Conservation (phyloP, 805 yeast genomes). For the Suhomyces faveliae region DNA sequence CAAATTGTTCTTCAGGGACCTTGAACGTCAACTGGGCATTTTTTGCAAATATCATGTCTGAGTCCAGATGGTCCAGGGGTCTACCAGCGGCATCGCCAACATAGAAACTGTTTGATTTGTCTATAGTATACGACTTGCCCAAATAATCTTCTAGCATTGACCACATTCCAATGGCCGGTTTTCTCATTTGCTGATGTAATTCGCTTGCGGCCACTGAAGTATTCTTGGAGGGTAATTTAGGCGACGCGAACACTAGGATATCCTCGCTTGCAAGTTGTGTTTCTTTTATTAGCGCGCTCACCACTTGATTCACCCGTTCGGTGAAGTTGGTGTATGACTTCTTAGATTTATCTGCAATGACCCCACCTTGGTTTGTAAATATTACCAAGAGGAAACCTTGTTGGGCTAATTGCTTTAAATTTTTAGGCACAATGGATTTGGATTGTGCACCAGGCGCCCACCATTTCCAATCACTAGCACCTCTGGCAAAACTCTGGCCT, state of each 20-base stretch:
- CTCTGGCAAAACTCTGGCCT: slow-evolving; percentile 55
- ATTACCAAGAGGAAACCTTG: slow-evolving; percentile 52
- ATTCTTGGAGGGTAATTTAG: slow-evolving; percentile 46
- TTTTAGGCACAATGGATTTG: slow-evolving; percentile 19
- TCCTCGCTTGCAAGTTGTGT: slow-evolving; percentile 15
- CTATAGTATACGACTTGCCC: slow-evolving; percentile 28
- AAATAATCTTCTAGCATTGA: slow-evolving; percentile 46
- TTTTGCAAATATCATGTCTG: slow-evolving; percentile 66
- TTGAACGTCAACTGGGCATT: slow-evolving; percentile 52
- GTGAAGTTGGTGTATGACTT: slow-evolving; percentile 43
- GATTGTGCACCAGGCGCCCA: slow-evolving; percentile 22
- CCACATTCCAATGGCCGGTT: slow-evolving; percentile 84
- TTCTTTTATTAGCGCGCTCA: slow-evolving; percentile 19
- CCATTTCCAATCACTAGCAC: slow-evolving; percentile 73
- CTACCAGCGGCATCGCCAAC: slow-evolving; percentile 99
- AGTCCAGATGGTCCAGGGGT: slow-evolving; percentile 69
- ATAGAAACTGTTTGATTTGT: slow-evolving; percentile 50
- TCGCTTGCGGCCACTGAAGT: slow-evolving; percentile 15
- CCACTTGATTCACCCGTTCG: slow-evolving; percentile 39
- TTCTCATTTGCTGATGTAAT: slow-evolving; percentile 49
- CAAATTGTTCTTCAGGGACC: slow-evolving; percentile 71
- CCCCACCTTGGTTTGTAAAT: slow-evolving; percentile 85
- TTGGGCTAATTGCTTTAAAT: slow-evolving; percentile 20
- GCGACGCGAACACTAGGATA: slow-evolving; percentile 59
- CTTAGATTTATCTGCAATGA: slow-evolving; percentile 37